These are phyloP conservation scores for Paulinella micropora DNA, from an alignment of 78 protist genomes.

Conservation along the genomic window DNA sequence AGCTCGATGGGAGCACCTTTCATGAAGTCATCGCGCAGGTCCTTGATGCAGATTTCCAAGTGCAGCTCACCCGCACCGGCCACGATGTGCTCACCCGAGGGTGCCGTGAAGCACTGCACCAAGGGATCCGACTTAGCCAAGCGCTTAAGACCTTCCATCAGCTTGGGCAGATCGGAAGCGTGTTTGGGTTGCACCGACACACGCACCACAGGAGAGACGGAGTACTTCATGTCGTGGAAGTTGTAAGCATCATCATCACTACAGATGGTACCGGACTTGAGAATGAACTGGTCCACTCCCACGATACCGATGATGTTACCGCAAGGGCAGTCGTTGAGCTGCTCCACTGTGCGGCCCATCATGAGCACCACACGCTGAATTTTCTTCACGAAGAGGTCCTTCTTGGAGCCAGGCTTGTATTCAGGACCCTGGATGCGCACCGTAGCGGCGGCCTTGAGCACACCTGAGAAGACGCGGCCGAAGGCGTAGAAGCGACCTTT, in stretches of 20 bases:
- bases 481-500: constrained; percentile 97
- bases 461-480: constrained; percentile 99
- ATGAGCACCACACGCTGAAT: constrained; percentile 95
- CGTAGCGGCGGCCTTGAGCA: constrained; percentile 68
- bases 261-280: constrained; percentile 95
- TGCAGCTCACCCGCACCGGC: constrained; percentile 98
- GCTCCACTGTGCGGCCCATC: constrained; percentile 93
- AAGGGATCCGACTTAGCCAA: constrained; percentile 89
- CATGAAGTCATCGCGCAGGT: constrained; percentile 81
- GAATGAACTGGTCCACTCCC: constrained; percentile 92
- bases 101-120: constrained; percentile 68
- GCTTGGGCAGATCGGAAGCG: constrained; percentile 89
- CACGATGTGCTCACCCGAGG: constrained; percentile 96
- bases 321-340: constrained; percentile 70
- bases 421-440: constrained; percentile 92
- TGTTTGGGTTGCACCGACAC: constrained; percentile 96
- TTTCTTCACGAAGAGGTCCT: constrained; percentile 74
- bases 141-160: constrained; percentile 95
- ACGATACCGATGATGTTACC: constrained; percentile 94
- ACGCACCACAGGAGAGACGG: constrained; percentile 98
- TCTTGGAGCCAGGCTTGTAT: constrained; percentile 85
- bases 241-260: constrained; percentile 66
- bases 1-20: constrained; percentile 56
- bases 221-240: constrained; percentile 85
- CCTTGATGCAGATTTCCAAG: constrained; percentile 95